Evolutionary conservation across 139 green algal genomes (phyloP).

Genomic region (Chlorella sp.): DNA sequence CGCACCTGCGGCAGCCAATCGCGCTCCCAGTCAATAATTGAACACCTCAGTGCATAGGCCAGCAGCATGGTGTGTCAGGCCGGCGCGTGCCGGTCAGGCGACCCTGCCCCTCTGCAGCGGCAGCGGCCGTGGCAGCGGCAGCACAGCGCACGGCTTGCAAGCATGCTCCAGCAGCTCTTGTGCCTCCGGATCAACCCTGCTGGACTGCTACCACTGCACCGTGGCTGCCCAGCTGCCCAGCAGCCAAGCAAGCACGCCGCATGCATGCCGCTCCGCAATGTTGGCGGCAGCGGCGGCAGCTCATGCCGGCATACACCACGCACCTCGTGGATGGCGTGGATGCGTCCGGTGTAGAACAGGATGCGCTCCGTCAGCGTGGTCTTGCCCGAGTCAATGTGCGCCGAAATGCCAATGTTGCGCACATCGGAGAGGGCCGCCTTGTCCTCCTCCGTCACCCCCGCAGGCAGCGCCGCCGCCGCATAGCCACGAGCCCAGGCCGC

Average conservation of each 20-base stretch:
- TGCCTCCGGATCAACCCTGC: too few species aligned
- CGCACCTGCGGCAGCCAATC: conserved; percentile 67
- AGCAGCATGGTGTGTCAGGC: too few species aligned
- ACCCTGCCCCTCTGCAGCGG: too few species aligned
- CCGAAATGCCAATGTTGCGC: conserved; percentile 97
- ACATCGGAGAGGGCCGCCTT: conserved; percentile 45
- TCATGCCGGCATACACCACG: neutral
- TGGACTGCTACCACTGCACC: neutral
- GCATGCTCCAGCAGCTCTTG: too few species aligned
- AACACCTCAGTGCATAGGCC: too few species aligned
- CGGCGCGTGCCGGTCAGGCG: too few species aligned
- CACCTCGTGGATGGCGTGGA: conserved; percentile 98
- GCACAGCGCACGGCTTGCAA: neutral
- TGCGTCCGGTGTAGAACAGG: conserved; percentile 97
- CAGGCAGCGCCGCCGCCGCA: conserved; percentile 23
- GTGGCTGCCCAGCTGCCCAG: too few species aligned
- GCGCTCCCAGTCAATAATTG: too few species aligned
- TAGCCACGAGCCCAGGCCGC: neutral
- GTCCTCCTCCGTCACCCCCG: conserved; percentile 32
- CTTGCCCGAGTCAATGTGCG: conserved; percentile 99
- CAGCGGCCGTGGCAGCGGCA: too few species aligned
- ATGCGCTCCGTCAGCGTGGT: conserved; percentile 99
- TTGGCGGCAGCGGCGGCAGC: neutral
- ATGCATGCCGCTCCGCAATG: neutral
- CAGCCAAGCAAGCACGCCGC: too few species aligned